Conservation (phyloP, 441 rosid genomes). For the Brassica hybrid region DNA sequence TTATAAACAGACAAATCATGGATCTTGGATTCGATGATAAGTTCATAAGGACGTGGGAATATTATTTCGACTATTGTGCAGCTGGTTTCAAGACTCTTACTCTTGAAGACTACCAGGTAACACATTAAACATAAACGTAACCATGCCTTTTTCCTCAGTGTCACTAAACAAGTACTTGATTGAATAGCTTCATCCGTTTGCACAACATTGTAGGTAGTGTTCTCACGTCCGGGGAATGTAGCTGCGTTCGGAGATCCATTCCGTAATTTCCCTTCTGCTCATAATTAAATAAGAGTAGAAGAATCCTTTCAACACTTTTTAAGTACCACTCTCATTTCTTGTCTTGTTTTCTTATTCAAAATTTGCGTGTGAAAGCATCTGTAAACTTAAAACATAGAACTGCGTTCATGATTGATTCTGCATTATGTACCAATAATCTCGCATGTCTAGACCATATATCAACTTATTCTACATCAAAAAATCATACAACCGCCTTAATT, state of each 20-base stretch:
- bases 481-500: too few species aligned
- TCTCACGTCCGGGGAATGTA: slow-evolving; percentile 62
- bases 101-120: slow-evolving; percentile 80
- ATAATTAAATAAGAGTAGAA: background rate
- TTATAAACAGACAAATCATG: slow-evolving; percentile 59
- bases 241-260: slow-evolving; percentile 17
- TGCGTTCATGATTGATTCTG: background rate
- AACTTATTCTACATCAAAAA: too few species aligned
- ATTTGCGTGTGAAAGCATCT: too few species aligned
- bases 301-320: background rate
- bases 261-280: slow-evolving; percentile 7
- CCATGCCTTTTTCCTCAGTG: background rate
- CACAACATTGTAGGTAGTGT: slow-evolving; percentile 51
- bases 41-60: slow-evolving; percentile 91
- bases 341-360: too few species aligned
- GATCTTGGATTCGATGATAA: slow-evolving; percentile 71
- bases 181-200: background rate
- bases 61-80: slow-evolving; percentile 83
- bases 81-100: slow-evolving; percentile 84
- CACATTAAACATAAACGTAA: background rate
- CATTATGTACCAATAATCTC: background rate
- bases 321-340: too few species aligned
- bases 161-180: background rate
- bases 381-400: background rate
- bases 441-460: too few species aligned